Evolutionary conservation across 805 yeast species (phyloP).

Genomic region (Myxozyma mucilagina): DNA sequence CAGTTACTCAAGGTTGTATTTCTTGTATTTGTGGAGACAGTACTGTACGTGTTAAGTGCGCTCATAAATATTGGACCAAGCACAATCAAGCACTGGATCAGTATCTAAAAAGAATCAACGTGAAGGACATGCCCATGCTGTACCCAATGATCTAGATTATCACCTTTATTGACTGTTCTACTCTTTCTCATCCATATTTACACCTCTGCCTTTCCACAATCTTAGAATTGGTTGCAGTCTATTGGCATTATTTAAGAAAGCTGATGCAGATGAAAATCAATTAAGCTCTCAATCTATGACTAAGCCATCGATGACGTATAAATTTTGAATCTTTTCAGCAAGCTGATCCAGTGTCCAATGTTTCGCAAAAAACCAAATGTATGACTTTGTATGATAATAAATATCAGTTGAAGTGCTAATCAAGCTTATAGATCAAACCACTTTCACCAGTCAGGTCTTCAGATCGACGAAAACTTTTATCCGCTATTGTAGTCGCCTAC

Average conservation of each 20-base stretch:
- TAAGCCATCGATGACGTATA: background rate
- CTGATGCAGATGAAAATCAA: too few species aligned
- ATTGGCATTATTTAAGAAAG: too few species aligned
- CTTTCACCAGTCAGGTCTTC: constrained; percentile 78
- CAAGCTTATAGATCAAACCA: constrained; percentile 55
- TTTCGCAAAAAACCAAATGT: constrained; percentile 55
- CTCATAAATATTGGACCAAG: background rate
- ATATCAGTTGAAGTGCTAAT: background rate
- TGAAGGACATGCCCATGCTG: constrained; percentile 1
- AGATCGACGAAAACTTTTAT: constrained; percentile 62
- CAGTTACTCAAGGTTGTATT: background rate
- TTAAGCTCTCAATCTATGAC: background rate
- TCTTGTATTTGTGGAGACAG: background rate
- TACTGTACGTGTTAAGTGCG: too few species aligned
- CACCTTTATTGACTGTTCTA: too few species aligned
- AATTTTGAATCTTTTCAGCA: background rate
- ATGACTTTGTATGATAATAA: constrained; percentile 10
- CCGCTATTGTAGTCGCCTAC: constrained; percentile 47
- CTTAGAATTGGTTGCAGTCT: too few species aligned
- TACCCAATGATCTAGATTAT: background rate
- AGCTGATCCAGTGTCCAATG: constrained; percentile 41
- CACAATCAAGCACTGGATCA: constrained; percentile 6
- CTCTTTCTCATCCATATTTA: too few species aligned
- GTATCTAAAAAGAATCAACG: constrained; percentile 17
- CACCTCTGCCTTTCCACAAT: too few species aligned